Evolutionary conservation across 2,329 filamentous ascomycete genomes (phyloP).

Genomic region (Pseudogymnoascus sp.): DNA sequence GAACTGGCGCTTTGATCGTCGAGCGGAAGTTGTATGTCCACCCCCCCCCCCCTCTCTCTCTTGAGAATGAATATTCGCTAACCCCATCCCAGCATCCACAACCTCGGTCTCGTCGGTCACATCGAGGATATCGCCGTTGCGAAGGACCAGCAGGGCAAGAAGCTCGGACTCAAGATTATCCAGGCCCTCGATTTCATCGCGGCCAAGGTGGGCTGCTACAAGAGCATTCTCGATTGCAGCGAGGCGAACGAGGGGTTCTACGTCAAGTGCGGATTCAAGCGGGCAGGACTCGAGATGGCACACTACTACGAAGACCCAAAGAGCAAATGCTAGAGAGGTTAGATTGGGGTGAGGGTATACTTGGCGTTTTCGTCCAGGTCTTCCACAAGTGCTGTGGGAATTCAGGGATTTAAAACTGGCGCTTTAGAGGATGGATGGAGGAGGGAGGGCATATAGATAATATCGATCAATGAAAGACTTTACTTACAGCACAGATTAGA

Average conservation of each 20-base stretch:
- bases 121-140: constrained; percentile 97
- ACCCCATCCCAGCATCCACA: constrained; percentile 55
- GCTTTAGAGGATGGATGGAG: not conserved
- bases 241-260: constrained; percentile 97
- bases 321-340: not conserved
- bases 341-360: not conserved
- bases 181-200: constrained; percentile 87
- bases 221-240: constrained; percentile 93
- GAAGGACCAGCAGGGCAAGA: constrained; percentile 95
- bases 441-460: not conserved
- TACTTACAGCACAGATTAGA: not conserved
- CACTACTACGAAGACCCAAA: constrained; percentile 59
- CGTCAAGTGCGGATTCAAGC: constrained; percentile 90
- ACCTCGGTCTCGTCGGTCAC: constrained; percentile 76
- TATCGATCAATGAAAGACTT: not conserved
- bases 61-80: constrained; percentile 13
- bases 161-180: constrained; percentile 84
- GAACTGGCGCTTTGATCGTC: constrained; percentile 79
- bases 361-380: not conserved
- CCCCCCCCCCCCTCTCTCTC: not conserved
- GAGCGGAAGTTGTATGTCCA: constrained; percentile 80
- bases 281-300: constrained; percentile 91
- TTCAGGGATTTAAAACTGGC: not conserved
- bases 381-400: constrained; percentile 7
- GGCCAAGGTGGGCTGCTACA: constrained; percentile 86